These are phyloP conservation scores for Eutrema yunnanense DNA, from an alignment of 345 rosid species.

Conservation along the genomic window DNA sequence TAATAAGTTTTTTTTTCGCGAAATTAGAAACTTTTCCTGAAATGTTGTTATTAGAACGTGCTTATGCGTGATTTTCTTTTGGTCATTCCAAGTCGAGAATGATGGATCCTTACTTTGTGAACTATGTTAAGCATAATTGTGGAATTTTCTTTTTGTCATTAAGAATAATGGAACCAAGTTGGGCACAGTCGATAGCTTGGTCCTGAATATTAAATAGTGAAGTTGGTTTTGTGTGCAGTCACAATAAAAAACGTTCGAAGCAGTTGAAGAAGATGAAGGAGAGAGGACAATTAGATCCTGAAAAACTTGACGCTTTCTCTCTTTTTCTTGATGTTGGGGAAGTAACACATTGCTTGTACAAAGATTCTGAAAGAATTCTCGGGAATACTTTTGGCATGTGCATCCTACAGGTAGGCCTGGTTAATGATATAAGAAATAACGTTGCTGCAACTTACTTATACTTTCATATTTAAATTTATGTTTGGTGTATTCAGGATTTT, in stretches of 20 bases:
- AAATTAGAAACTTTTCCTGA: not conserved
- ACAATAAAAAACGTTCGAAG: slow-evolving; percentile 79
- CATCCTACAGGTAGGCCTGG: slow-evolving; percentile 61
- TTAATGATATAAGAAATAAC: not conserved
- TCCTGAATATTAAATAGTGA: not conserved
- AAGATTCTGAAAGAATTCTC: slow-evolving; percentile 82
- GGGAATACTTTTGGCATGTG: slow-evolving; percentile 99
- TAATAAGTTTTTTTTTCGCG: not conserved
- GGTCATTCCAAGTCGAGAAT: not conserved
- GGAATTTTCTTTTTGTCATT: not conserved
- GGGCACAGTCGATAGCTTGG: not conserved
- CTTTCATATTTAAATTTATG: not conserved
- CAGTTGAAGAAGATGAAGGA: slow-evolving; percentile 83
- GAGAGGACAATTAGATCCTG: slow-evolving; percentile 89
- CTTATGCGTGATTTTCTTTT: not conserved
- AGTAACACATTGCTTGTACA: slow-evolving; percentile 77
- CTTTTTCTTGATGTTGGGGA: slow-evolving; percentile 85
- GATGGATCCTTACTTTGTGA: not conserved
- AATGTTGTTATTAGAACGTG: not conserved
- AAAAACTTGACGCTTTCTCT: slow-evolving; percentile 82
- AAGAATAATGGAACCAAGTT: not conserved
- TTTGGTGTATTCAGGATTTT: slow-evolving; percentile 57
- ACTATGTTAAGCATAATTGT: not conserved
- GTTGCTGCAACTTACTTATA: not conserved
- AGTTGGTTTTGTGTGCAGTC: slow-evolving; percentile 49